Conservation (phyloP, 2,329 filamentous ascomycete genomes). For the Arthrobotrys iridis region DNA sequence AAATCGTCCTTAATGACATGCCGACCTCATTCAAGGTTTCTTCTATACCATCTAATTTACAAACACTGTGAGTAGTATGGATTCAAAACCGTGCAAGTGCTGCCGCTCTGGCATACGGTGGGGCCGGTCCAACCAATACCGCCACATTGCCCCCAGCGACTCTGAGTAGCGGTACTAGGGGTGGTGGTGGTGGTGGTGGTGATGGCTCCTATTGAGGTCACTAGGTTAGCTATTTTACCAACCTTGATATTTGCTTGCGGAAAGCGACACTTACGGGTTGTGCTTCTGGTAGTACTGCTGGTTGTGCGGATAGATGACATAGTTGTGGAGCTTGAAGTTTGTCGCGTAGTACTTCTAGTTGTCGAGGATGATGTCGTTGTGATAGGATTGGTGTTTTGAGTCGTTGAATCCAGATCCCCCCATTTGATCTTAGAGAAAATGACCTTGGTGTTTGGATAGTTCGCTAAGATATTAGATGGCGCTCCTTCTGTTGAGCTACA, state of each 20-base stretch:
- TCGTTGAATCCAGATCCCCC: constrained; percentile 70
- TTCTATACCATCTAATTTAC: too few species aligned
- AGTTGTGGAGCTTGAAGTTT: constrained; percentile 5
- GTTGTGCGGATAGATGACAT: too few species aligned
- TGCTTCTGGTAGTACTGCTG: neutral
- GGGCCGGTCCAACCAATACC: constrained; percentile 53
- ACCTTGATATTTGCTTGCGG: too few species aligned
- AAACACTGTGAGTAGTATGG: constrained; percentile 58
- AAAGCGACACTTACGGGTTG: too few species aligned
- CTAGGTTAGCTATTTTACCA: too few species aligned
- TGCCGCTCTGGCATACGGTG: constrained; percentile 53
- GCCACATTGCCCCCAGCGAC: constrained; percentile 37
- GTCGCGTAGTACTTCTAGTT: constrained; percentile 3
- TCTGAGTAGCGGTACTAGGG: constrained; percentile 1
- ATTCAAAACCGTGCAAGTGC: constrained; percentile 53
- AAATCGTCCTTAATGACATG: too few species aligned
- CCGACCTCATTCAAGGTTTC: too few species aligned
- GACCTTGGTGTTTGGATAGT: constrained; percentile 66
- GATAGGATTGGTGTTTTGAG: neutral
- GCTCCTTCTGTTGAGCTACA: constrained; percentile 68
- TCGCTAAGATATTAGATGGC: constrained; percentile 64
- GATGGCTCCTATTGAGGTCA: too few species aligned
- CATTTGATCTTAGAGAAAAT: constrained; percentile 69
- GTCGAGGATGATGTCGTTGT: constrained; percentile 1
- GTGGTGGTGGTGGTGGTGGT: neutral